Conservation (phyloP, 257 asterid species). For the Penstemon eatonii region DNA sequence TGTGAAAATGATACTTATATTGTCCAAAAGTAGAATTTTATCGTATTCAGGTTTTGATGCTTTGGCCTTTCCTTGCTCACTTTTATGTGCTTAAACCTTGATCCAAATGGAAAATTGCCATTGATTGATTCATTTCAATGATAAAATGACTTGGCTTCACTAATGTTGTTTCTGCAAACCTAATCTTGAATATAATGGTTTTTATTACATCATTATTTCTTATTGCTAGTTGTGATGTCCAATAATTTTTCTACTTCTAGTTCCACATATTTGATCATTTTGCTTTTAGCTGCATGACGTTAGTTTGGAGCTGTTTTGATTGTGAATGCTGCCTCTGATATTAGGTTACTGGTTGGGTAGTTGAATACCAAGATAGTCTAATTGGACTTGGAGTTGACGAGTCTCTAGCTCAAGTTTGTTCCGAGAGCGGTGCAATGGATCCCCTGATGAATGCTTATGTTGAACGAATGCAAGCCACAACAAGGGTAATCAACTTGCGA, state of each 20-base stretch:
- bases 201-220: neutral
- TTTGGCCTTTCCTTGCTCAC: too few species aligned
- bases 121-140: too few species aligned
- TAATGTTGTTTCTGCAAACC: too few species aligned
- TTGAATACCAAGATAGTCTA: slow-evolving; percentile 89
- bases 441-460: slow-evolving; percentile 99
- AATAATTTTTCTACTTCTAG: slow-evolving; percentile 13
- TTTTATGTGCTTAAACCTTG: too few species aligned
- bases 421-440: slow-evolving; percentile 99
- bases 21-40: too few species aligned
- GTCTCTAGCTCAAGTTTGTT: slow-evolving; percentile 97
- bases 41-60: too few species aligned
- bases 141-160: too few species aligned
- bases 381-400: slow-evolving; percentile 96
- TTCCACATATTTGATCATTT: neutral
- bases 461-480: slow-evolving; percentile 99
- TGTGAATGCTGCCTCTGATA: slow-evolving; percentile 22
- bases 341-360: slow-evolving; percentile 99
- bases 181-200: too few species aligned
- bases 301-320: slow-evolving; percentile 16
- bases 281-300: slow-evolving; percentile 11
- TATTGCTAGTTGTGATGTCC: slow-evolving; percentile 15
- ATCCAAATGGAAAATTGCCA: too few species aligned
- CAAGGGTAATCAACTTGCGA: slow-evolving; percentile 56
- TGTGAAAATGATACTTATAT: too few species aligned